Percentiles rank a stretch among this genome's conserved stretches.
Conservation (phyloP, 2,329 filamentous ascomycete genomes). For the Fusarium sp. region DNA sequence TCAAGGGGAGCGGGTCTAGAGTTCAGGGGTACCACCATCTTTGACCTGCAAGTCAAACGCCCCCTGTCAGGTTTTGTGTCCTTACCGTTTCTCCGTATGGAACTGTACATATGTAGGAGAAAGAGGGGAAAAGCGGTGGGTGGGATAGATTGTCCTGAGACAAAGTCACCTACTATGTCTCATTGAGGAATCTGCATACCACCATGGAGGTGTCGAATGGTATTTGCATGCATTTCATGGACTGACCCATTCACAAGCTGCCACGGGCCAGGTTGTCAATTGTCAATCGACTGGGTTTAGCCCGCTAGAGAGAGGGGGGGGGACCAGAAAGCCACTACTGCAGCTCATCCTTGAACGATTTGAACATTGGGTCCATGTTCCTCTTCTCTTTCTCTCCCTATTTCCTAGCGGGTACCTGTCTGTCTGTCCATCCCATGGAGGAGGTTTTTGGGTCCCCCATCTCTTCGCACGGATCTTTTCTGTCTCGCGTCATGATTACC, state of each 20-base stretch:
- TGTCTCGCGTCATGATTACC: conserved; percentile 10
- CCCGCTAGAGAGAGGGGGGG: background rate
- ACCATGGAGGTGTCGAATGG: background rate
- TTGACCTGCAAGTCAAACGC: conserved; percentile 37
- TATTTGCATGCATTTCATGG: conserved; percentile 15
- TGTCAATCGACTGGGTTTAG: conserved; percentile 7
- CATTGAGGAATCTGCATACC: background rate
- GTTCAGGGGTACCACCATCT: conserved; percentile 23
- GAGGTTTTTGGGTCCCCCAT: background rate
- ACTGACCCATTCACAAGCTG: background rate
- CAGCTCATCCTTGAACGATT: conserved; percentile 34
- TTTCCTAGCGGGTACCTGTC: conserved; percentile 11
- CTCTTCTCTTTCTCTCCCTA: background rate
- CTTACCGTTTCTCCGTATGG: background rate
- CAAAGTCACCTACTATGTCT: conserved; percentile 6
- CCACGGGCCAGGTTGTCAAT: background rate
- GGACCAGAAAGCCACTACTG: conserved; percentile 22
- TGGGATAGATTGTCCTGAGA: background rate
- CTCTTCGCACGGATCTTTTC: conserved; percentile 2
- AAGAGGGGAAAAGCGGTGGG: background rate
- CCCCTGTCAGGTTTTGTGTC: conserved; percentile 14
- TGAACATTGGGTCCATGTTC: background rate
- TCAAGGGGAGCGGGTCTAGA: conserved; percentile 9
- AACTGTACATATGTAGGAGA: too few species aligned
- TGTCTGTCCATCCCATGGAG: background rate